phyloP scores from a whole-genome alignment of 345 rosid species.

The Ceriops decandra region DNA sequence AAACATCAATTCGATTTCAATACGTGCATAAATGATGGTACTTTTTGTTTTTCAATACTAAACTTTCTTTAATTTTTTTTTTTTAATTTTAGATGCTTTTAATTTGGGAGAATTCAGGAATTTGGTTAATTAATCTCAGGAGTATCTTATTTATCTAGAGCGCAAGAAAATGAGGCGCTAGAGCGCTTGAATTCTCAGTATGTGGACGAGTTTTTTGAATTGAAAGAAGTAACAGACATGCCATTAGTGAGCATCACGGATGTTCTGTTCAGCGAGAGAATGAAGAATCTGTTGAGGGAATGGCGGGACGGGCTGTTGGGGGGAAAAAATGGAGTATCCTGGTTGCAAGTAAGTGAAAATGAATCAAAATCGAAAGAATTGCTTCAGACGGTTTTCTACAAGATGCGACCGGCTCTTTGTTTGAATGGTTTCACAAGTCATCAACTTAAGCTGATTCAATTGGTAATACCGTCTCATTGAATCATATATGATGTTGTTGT shows the following conservation, averaged over 20 bases:
- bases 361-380: conserved; percentile 35
- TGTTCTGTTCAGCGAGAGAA: conserved; percentile 75
- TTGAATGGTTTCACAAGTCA: conserved; percentile 69
- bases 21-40: conserved; percentile 74
- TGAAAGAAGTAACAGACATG: conserved; percentile 31
- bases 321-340: conserved; percentile 26
- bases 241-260: conserved; percentile 48
- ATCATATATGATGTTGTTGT: background rate
- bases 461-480: conserved; percentile 38
- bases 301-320: conserved; percentile 60
- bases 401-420: conserved; percentile 67
- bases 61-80: background rate
- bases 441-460: conserved; percentile 68
- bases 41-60: background rate
- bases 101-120: conserved; percentile 30
- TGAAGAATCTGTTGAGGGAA: conserved; percentile 55
- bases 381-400: conserved; percentile 55
- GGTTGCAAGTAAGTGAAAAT: conserved; percentile 17
- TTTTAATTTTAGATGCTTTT: conserved; percentile 2
- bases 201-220: conserved; percentile 28
- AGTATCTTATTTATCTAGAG: conserved; percentile 88
- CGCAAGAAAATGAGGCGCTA: conserved; percentile 57
- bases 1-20: conserved; percentile 92
- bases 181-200: conserved; percentile 32
- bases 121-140: conserved; percentile 57